Evolutionary conservation across 2,329 filamentous ascomycete genomes (phyloP), one percentile per base, ranked within the genome.

Genomic region (Diaporthe humulicola): DNA sequence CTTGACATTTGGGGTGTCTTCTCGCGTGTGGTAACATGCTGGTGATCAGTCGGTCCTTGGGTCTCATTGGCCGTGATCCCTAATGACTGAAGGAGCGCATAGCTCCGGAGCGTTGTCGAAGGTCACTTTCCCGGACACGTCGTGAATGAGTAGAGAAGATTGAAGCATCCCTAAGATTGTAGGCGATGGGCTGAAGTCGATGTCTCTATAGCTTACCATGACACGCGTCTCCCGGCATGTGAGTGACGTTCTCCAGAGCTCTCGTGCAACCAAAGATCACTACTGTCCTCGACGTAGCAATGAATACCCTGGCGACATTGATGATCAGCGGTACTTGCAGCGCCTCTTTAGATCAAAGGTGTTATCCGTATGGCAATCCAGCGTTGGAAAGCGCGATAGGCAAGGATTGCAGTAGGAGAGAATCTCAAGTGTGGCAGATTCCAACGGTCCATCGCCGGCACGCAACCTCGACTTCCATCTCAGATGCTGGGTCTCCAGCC

Each of bases 341-440:
- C 15, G 22, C 12, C 56, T 25, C 7, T 33, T n/a, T 38, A 7
- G 33, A 9, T 25, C 15, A 1, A 4, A 54, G 25, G 30, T 25
- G 19, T 40, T 33, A 40, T 60, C 33, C n/a, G 56, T 4, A 25
- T 40, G 22, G n/a, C n/a, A n/a, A n/a, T n/a, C 36, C n/a, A 28
- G 15, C 61, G 52, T 36, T 48, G n/a, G 36, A 56, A 73, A 61
- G 70, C 58, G 33, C 60, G 45, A 52, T 40, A 28, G 15, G 50
- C 42, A 28, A 42, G n/a, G n/a, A 36, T 6, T n/a, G 36, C 33
- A 19, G 14, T n/a, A 19, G 48, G n/a, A 42, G 57, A 22, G 22
- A 48, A 25, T 25, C 50, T 42, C 48, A 14, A 61, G 19, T 22
- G 25, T 10, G 19, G 56, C 56, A n/a, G 30, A 33, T 7, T 28